These are phyloP conservation scores for Lecanoromycetidae sp. DNA, from an alignment of 2,329 filamentous ascomycete species.

Conservation along the genomic window DNA sequence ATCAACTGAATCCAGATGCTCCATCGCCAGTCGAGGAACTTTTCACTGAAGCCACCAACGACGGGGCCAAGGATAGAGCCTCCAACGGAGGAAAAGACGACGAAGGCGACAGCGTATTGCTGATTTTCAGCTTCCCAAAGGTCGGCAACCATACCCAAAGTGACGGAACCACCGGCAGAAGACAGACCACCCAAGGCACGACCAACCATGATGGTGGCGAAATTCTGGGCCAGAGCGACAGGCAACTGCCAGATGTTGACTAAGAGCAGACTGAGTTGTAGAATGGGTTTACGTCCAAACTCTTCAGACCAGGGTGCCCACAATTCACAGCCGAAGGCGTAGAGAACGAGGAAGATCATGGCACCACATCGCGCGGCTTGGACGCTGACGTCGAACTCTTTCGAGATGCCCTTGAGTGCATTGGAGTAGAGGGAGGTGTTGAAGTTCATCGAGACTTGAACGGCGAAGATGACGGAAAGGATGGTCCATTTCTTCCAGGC, in stretches of 20 bases:
- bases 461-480: constrained; percentile 58
- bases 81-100: constrained; percentile 35
- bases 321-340: constrained; percentile 76
- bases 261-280: constrained; percentile 41
- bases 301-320: constrained; percentile 86
- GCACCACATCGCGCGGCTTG: constrained; percentile 62
- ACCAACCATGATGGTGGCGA: constrained; percentile 41
- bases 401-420: constrained; percentile 50
- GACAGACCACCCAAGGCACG: constrained; percentile 48
- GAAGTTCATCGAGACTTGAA: constrained; percentile 69
- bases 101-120: constrained; percentile 34
- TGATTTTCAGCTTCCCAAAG: constrained; percentile 36
- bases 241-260: constrained; percentile 44
- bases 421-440: constrained; percentile 66
- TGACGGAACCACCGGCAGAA: constrained; percentile 42
- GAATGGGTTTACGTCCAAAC: constrained; percentile 61
- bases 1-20: constrained; percentile 24
- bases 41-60: constrained; percentile 10
- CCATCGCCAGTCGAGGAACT: constrained; percentile 14
- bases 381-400: constrained; percentile 55
- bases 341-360: constrained; percentile 65
- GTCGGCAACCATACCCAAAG: constrained; percentile 40
- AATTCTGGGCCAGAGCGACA: constrained; percentile 40
- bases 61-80: constrained; percentile 40
- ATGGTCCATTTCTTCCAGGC: constrained; percentile 59